A percentile compares a stretch with the other conserved stretches of the same genome.
Conservation (phyloP, 1,284 basidiomycete species). For the Anthracocystis walkeri region DNA sequence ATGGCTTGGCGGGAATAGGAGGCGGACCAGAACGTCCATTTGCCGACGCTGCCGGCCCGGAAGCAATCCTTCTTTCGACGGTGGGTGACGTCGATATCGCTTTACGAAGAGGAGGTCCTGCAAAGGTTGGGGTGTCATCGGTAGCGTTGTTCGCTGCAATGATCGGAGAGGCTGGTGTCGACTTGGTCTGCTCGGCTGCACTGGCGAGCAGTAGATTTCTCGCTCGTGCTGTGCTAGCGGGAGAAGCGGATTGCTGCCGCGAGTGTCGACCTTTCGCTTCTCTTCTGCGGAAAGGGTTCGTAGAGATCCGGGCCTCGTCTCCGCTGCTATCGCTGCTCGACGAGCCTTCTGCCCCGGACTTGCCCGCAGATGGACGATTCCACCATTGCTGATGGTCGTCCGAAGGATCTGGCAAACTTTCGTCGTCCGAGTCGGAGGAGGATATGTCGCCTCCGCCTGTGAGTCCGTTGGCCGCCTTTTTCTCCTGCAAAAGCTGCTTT, state of each 20-base stretch:
- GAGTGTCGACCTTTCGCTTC: background rate
- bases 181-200: slow-evolving; percentile 7
- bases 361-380: slow-evolving; percentile 9
- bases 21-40: slow-evolving; percentile 30
- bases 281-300: slow-evolving; percentile 24
- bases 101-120: slow-evolving; percentile 23
- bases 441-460: slow-evolving; percentile 12
- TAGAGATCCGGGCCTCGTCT: background rate
- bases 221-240: slow-evolving; percentile 2
- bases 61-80: slow-evolving; percentile 28
- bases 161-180: slow-evolving; percentile 28
- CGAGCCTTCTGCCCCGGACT: background rate
- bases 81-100: slow-evolving; percentile 31
- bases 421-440: slow-evolving; percentile 29
- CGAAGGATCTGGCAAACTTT: slow-evolving; percentile 47
- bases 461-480: slow-evolving; percentile 32
- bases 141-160: background rate
- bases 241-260: background rate
- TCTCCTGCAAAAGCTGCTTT: slow-evolving; percentile 72
- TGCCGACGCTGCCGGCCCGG: slow-evolving; percentile 21
- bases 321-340: slow-evolving; percentile 23
- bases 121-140: background rate
- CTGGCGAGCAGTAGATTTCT: slow-evolving; percentile 1
- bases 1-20: slow-evolving; percentile 44
- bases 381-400: slow-evolving; percentile 49